A percentile compares a stretch with the other conserved stretches of the same genome.
Evolutionary conservation across 1,139 yeast species (phyloP).

Genomic region (Candida sanyaensis): DNA sequence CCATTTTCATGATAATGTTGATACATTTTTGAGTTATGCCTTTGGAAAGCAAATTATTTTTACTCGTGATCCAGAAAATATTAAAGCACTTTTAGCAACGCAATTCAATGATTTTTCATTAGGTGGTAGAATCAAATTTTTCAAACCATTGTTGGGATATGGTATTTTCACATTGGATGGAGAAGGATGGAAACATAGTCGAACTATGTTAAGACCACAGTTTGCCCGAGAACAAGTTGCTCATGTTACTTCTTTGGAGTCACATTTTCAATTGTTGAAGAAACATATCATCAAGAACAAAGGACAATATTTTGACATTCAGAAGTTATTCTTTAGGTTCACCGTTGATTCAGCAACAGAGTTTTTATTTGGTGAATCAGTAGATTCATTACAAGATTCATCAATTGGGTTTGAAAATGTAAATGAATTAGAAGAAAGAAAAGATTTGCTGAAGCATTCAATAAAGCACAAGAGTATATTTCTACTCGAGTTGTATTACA

Average conservation of each 20-base stretch:
- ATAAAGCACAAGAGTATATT: slow-evolving; percentile 29
- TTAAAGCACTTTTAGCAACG: slow-evolving; percentile 37
- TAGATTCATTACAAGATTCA: slow-evolving; percentile 30
- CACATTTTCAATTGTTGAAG: slow-evolving; percentile 39
- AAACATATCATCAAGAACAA: slow-evolving; percentile 27
- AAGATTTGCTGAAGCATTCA: slow-evolving; percentile 32
- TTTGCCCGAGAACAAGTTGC: slow-evolving; percentile 54
- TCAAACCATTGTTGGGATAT: slow-evolving; percentile 49
- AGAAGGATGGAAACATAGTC: slow-evolving; percentile 55
- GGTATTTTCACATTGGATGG: slow-evolving; percentile 60
- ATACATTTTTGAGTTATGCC: slow-evolving; percentile 17
- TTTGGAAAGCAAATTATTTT: slow-evolving; percentile 20
- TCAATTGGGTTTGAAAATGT: slow-evolving; percentile 25
- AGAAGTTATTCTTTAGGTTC: slow-evolving; percentile 36
- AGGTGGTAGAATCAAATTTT: slow-evolving; percentile 42
- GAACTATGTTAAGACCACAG: slow-evolving; percentile 57
- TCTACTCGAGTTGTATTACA: slow-evolving; percentile 32
- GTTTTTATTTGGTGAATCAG: slow-evolving; percentile 41
- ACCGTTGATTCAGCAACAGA: slow-evolving; percentile 46
- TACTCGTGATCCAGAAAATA: slow-evolving; percentile 31
- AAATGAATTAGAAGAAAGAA: slow-evolving; percentile 19
- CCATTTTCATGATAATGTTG: slow-evolving; percentile 14
- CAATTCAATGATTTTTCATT: slow-evolving; percentile 51
- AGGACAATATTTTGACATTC: slow-evolving; percentile 33
- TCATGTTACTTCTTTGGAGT: slow-evolving; percentile 46